These are phyloP conservation scores for Serendipita sp. DNA, from an alignment of 1,284 basidiomycete genomes.

Conservation along the genomic window DNA sequence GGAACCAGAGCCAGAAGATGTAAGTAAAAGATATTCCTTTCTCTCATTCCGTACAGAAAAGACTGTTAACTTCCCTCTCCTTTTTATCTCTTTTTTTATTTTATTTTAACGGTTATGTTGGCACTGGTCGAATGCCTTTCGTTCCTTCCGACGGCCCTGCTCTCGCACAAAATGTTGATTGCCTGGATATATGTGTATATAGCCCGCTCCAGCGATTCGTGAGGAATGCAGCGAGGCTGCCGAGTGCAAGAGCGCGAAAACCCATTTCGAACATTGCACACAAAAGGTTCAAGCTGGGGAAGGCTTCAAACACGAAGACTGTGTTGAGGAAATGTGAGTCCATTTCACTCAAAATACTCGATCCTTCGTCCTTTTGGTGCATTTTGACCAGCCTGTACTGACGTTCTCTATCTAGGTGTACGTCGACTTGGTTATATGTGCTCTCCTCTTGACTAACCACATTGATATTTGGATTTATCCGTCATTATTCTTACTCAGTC, in stretches of 20 bases:
- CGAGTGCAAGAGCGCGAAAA: constrained; percentile 55
- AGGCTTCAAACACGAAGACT: constrained; percentile 78
- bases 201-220: constrained; percentile 44
- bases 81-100: not conserved
- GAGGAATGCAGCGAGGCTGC: constrained; percentile 60
- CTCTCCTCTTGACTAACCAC: constrained; percentile 13
- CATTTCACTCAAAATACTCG: constrained; percentile 9
- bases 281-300: constrained; percentile 72
- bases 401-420: constrained; percentile 30
- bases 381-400: constrained; percentile 10
- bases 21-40: constrained; percentile 27
- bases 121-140: too few relatives aligned
- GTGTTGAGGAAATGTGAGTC: constrained; percentile 71
- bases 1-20: constrained; percentile 65
- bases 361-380: constrained; percentile 6
- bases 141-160: not conserved
- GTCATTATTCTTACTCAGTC: constrained; percentile 28
- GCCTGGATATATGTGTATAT: constrained; percentile 27
- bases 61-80: not conserved
- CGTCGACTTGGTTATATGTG: constrained; percentile 15
- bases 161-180: not conserved
- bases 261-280: constrained; percentile 84
- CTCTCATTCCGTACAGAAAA: not conserved
- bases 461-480: constrained; percentile 9
- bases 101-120: not conserved